phyloP scores from a whole-genome alignment of 768 basidiomycete species.

The Lactarius hatsudake region DNA sequence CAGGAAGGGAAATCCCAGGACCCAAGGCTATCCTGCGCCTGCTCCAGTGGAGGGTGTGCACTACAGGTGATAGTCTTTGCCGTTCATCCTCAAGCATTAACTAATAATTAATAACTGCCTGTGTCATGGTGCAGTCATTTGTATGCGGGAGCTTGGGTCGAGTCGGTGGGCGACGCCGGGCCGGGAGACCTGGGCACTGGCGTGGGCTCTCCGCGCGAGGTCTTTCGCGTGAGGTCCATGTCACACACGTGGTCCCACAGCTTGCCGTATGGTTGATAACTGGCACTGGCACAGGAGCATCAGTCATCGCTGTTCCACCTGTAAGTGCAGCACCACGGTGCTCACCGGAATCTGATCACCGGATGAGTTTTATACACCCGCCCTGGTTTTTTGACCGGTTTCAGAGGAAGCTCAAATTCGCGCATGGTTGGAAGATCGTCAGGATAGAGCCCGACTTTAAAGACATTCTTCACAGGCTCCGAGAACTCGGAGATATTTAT shows the following conservation, averaged over 20 bases:
- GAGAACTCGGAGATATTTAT: constrained; percentile 67
- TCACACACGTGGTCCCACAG: constrained; percentile 71
- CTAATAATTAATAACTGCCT: too few relatives aligned
- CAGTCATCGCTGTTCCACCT: neutral
- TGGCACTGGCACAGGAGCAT: constrained; percentile 55
- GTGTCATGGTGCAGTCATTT: too few relatives aligned
- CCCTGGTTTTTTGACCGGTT: constrained; percentile 36
- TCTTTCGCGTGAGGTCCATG: too few relatives aligned
- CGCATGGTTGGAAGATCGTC: constrained; percentile 62
- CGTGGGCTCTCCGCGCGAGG: too few relatives aligned
- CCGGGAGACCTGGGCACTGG: too few relatives aligned
- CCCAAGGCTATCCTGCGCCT: too few relatives aligned
- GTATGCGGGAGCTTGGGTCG: too few relatives aligned
- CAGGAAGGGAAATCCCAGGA: too few relatives aligned
- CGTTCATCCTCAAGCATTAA: too few relatives aligned
- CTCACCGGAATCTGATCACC: constrained; percentile 60
- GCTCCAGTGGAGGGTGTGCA: too few relatives aligned
- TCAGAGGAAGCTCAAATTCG: constrained; percentile 66
- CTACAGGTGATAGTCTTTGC: too few relatives aligned
- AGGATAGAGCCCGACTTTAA: constrained; percentile 50
- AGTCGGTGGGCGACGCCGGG: too few relatives aligned
- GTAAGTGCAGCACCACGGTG: neutral
- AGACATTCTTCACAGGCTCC: constrained; percentile 40
- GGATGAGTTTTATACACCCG: constrained; percentile 71
- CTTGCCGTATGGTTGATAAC: constrained; percentile 92